phyloP scores from a whole-genome alignment of 2,329 filamentous ascomycete genomes.

The Hypoxylon sp. region DNA sequence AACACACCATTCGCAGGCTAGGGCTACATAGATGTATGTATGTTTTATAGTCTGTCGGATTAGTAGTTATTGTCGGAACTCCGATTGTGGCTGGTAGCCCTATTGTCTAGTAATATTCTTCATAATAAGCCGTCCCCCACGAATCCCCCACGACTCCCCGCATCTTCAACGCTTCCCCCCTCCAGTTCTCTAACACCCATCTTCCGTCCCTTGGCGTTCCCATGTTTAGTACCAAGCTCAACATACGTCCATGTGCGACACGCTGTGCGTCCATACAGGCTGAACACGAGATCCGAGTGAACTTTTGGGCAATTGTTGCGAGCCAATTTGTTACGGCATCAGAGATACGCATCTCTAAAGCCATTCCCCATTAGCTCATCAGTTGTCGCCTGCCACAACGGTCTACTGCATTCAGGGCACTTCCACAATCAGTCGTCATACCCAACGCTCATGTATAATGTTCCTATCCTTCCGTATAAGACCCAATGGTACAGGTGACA shows the following conservation, averaged over 20 bases:
- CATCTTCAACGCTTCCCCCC: conserved; percentile 3
- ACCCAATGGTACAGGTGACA: conserved; percentile 43
- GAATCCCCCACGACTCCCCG: conserved; percentile 24
- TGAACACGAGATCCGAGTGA: conserved; percentile 40
- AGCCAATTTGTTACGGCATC: conserved; percentile 32
- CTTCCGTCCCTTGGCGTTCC: conserved; percentile 6
- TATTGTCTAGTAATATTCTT: background rate
- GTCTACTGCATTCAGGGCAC: conserved; percentile 34
- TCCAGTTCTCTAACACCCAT: conserved; percentile 10
- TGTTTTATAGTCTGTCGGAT: conserved; percentile 12
- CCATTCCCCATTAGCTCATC: conserved; percentile 15
- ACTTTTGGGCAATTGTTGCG: conserved; percentile 13
- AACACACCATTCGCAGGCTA: no score
- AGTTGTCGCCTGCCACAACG: conserved; percentile 37
- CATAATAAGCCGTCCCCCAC: conserved; percentile 23
- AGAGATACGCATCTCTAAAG: conserved; percentile 18
- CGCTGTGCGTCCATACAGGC: conserved; percentile 33
- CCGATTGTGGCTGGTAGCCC: conserved; percentile 37
- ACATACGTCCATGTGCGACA: conserved; percentile 21
- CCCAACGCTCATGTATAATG: conserved; percentile 38
- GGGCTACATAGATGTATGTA: no score
- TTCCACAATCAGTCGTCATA: conserved; percentile 37
- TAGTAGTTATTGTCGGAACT: conserved; percentile 31
- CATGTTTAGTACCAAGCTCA: conserved; percentile 10
- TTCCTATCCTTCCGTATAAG: conserved; percentile 42